A percentile compares a stretch with the other conserved stretches of the same genome.
These are phyloP conservation scores for Exobasidium cylindrosporum DNA, from an alignment of 1,284 basidiomycete genomes.

Conservation along the genomic window DNA sequence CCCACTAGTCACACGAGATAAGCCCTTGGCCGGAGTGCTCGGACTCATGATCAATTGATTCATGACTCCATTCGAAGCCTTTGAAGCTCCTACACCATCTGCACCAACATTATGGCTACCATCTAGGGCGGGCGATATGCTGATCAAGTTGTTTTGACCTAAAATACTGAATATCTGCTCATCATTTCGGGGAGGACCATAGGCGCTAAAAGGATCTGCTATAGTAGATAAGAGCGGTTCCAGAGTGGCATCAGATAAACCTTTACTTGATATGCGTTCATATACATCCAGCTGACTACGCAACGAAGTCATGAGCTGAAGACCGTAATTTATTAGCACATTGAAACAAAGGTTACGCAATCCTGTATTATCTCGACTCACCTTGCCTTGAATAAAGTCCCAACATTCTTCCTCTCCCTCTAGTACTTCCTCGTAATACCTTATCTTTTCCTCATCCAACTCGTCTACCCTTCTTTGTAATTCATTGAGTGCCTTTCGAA, in stretches of 20 bases:
- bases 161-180: conserved; percentile 77
- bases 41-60: conserved; percentile 32
- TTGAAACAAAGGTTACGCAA: background rate
- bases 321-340: background rate
- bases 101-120: background rate
- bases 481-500: conserved; percentile 57
- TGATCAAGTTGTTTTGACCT: conserved; percentile 1
- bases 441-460: conserved; percentile 72
- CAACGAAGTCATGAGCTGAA: conserved; percentile 37
- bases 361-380: conserved; percentile 10
- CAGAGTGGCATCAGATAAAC: conserved; percentile 77
- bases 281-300: conserved; percentile 48
- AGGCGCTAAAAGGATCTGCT: conserved; percentile 88
- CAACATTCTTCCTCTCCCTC: conserved; percentile 91
- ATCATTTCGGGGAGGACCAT: conserved; percentile 79
- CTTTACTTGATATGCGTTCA: conserved; percentile 81
- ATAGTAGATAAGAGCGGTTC: conserved; percentile 84
- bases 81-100: background rate
- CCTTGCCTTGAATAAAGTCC: conserved; percentile 71
- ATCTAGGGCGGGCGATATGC: background rate
- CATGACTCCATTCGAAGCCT: conserved; percentile 17
- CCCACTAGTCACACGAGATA: conserved; percentile 18
- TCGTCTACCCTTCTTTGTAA: conserved; percentile 86
- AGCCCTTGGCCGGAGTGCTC: conserved; percentile 31
- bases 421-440: conserved; percentile 79